A percentile compares a stretch with the other conserved stretches of the same genome.
These are phyloP conservation scores for Pichia terricola DNA, from an alignment of 1,139 yeast genomes.

Conservation along the genomic window DNA sequence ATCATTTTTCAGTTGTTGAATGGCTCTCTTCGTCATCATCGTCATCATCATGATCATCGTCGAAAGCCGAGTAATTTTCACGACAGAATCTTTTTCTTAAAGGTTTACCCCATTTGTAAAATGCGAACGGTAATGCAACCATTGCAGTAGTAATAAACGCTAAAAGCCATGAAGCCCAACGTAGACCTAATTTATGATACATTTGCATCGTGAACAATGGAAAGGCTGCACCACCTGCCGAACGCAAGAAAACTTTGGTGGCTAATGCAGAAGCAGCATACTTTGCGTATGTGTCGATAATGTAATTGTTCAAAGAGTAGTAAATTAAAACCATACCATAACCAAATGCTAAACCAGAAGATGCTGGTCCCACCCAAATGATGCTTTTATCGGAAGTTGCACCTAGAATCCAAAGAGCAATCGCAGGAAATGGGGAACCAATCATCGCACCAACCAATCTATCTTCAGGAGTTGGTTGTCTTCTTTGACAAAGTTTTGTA, in stretches of 20 bases:
- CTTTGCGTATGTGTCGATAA: slow-evolving; percentile 77
- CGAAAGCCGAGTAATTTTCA: slow-evolving; percentile 45
- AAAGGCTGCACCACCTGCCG: slow-evolving; percentile 82
- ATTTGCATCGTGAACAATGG: slow-evolving; percentile 74
- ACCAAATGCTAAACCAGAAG: slow-evolving; percentile 82
- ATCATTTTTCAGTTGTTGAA: background rate
- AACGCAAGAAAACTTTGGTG: slow-evolving; percentile 80
- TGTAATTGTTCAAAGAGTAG: slow-evolving; percentile 79
- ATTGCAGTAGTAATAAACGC: slow-evolving; percentile 80
- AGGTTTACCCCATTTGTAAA: slow-evolving; percentile 58
- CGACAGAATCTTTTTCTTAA: slow-evolving; percentile 59
- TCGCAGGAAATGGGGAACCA: slow-evolving; percentile 85
- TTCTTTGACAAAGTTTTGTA: slow-evolving; percentile 37
- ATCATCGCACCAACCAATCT: slow-evolving; percentile 81
- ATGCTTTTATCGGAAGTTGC: slow-evolving; percentile 74
- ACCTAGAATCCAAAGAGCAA: slow-evolving; percentile 79
- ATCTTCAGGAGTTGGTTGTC: slow-evolving; percentile 79
- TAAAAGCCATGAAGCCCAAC: slow-evolving; percentile 77
- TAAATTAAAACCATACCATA: slow-evolving; percentile 87
- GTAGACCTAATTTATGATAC: slow-evolving; percentile 64
- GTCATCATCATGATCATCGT: slow-evolving; percentile 13
- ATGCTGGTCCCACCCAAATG: slow-evolving; percentile 93
- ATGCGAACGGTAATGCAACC: slow-evolving; percentile 73
- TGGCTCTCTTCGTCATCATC: background rate
- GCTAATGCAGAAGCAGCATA: slow-evolving; percentile 90